Base-by-base conservation (phyloP, 169 alveolate genomes). In the Neospora caninum region DNA sequence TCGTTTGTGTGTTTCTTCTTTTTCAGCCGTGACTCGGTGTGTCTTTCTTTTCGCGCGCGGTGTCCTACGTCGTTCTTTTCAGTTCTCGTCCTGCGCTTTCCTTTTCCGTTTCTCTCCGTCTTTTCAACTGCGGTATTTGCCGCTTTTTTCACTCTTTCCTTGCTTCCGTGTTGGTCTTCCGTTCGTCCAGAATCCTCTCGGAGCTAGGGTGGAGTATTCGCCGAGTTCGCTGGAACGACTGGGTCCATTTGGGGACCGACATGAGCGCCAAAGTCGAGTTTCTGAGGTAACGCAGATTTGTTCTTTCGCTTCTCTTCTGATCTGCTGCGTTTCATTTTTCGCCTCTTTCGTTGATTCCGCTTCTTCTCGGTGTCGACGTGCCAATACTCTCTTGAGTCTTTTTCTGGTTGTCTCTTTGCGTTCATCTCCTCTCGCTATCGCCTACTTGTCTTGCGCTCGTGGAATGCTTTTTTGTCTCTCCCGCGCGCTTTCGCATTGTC, bases 161-260 rank as follows among this genome's bases (percentile, higher is more conserved):
- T 43, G 29, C 16, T 41, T 22, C 9, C 34, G 38, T n/a, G 41
- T 82, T 78, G 39, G 27, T 27, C 31, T 43, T 80, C 45, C 1
- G 64, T 64, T 53, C 4, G 13, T 49, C 2, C 64, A 95, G 98
- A 84, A 95, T 97, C 36, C 96, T 97, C 42, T 92, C 95, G 82
- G 97, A 96, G 43, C 87, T 97, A 73, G 98, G 98, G 29, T 97
- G 98, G 98, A 96, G 96, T 78, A 96, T 97, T 6, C 95, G 98
- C 82, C 80, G 98, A 39, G 96, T 97, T 82, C 94, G 92, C 36
- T 97, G 98, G 98, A 91, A 91, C 29, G 96, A 97, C 58, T 97
- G 98, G 98, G 94, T 94, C 25, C 91, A 94, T 27, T 67, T 95
- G 6, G 94, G 95, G 54, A 87, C 92, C 45, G 93, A 94, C 87